Percentiles rank a stretch among this genome's conserved stretches.
Evolutionary conservation across 768 basidiomycete genomes (phyloP).

Genomic region (Hygrophoropsis aurantiaca): DNA sequence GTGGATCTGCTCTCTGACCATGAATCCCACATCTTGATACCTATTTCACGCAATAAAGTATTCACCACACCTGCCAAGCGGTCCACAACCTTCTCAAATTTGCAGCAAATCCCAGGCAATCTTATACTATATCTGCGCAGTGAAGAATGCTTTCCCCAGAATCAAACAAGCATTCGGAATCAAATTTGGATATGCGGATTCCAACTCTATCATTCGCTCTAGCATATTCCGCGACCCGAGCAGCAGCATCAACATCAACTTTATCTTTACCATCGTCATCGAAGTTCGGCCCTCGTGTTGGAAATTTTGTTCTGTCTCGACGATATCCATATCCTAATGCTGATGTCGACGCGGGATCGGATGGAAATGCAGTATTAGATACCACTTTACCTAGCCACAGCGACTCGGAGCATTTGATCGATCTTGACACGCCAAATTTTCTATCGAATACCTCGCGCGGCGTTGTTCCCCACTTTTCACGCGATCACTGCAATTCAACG

Average conservation of each 20-base stretch:
- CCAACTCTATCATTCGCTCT: too few relatives aligned
- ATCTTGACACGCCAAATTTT: slow-evolving; percentile 60
- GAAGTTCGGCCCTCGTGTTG: slow-evolving; percentile 26
- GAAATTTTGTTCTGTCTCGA: slow-evolving; percentile 18
- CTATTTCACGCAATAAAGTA: too few relatives aligned
- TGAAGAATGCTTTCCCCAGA: too few relatives aligned
- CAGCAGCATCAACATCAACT: slow-evolving; percentile 12
- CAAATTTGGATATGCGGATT: too few relatives aligned
- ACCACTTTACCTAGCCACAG: background rate
- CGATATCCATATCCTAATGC: background rate
- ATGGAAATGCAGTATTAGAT: too few relatives aligned
- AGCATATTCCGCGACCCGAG: background rate
- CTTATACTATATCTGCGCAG: too few relatives aligned
- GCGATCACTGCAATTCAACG: slow-evolving; percentile 52
- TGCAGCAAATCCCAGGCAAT: too few relatives aligned
- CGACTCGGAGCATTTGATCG: slow-evolving; percentile 17
- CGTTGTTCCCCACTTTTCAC: slow-evolving; percentile 69
- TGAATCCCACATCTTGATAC: too few relatives aligned
- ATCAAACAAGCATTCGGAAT: too few relatives aligned
- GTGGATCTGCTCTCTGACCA: too few relatives aligned
- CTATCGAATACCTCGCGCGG: slow-evolving; percentile 70
- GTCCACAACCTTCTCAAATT: too few relatives aligned
- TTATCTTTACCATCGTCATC: slow-evolving; percentile 12
- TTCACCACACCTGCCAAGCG: too few relatives aligned
- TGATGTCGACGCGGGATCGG: background rate